Conservation (phyloP, 73 alveolate genomes). For the Blepharisma japonicum region DNA sequence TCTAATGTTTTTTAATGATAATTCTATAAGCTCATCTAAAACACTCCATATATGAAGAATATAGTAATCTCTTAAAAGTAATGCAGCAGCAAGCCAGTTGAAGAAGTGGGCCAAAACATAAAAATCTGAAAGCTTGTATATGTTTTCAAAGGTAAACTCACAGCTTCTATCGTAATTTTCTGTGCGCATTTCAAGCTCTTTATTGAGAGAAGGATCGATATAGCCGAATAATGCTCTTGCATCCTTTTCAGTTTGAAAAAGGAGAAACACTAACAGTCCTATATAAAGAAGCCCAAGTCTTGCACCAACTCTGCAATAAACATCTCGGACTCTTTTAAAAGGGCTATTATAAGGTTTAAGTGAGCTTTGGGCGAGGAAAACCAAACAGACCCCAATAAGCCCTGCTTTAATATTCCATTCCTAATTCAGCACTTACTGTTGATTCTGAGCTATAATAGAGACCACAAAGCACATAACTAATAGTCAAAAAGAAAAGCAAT, state of each 20-base stretch:
- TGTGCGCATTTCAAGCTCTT: constrained; percentile 52
- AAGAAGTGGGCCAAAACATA: constrained; percentile 69
- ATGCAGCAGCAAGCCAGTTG: constrained; percentile 79
- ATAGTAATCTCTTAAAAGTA: constrained; percentile 70
- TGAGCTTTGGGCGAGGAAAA: constrained; percentile 47
- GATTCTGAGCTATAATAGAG: not conserved
- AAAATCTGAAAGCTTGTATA: constrained; percentile 62
- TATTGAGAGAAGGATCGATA: constrained; percentile 49
- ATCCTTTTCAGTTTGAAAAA: constrained; percentile 49
- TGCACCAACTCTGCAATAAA: constrained; percentile 54
- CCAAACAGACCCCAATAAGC: constrained; percentile 14
- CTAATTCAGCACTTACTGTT: not conserved
- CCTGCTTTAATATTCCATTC: constrained; percentile 20
- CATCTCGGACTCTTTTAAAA: constrained; percentile 36
- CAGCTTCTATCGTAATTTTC: constrained; percentile 76
- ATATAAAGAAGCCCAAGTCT: constrained; percentile 38
- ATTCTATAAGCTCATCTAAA: constrained; percentile 71
- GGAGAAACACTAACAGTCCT: constrained; percentile 49
- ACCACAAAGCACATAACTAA: not conserved
- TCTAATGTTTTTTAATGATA: constrained; percentile 52
- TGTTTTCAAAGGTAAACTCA: constrained; percentile 54
- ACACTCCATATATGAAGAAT: constrained; percentile 76
- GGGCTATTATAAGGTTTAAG: constrained; percentile 53
- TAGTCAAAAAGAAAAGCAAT: constrained; percentile 1
- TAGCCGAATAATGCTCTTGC: constrained; percentile 54